Evolutionary conservation across 1,284 basidiomycete genomes (phyloP), one percentile per base, ranked within the genome.

Genomic region (Trametes sp.): DNA sequence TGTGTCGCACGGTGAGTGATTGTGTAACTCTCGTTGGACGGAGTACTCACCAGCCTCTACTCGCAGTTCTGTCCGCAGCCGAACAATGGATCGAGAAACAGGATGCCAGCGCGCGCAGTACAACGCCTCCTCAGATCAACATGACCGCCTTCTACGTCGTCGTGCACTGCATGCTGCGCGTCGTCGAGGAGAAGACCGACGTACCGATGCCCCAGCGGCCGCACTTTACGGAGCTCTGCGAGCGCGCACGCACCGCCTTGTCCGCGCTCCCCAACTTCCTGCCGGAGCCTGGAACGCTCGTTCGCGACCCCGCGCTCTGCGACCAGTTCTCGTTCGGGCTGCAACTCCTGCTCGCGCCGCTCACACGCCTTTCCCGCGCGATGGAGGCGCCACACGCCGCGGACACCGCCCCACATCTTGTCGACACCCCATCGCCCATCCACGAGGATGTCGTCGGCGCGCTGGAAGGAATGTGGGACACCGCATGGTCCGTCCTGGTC

Each of bases 161-260:
- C 24, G 44, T 54, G 8, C 52, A 59, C 21, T 59, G 58, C 58
- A 59, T 54, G 52, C 44, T 59, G 36, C 36, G 58, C 29, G 33
- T 59, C 11, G 26, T 53, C 11, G 21, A n/a, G 19, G 16, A 16
- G n/a, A 53, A 59, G 50, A 59, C 51, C 1, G 14, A 21, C 9
- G 51, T 53, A 9, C 50, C 57, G 0, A 38, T 4, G 16, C 50
- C 57, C 2, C 23, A 53, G 16, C 41, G 19, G 13, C 14, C 24
- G 19, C 50, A 16, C 44, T 53, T 53, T 33, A 7, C 33, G 26
- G 13, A 9, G 2, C 50, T 59, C 50, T 28, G 51, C 31, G 33
- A 26, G 13, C 50, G 50, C 28, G 51, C 57, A 0, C 23, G 42
- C 4, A 42, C 14, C 2, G 51, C 51, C 33, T 44, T 59, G 16